phyloP scores from a whole-genome alignment of 2,329 filamentous ascomycete species.

The Trichoderma sp. region DNA sequence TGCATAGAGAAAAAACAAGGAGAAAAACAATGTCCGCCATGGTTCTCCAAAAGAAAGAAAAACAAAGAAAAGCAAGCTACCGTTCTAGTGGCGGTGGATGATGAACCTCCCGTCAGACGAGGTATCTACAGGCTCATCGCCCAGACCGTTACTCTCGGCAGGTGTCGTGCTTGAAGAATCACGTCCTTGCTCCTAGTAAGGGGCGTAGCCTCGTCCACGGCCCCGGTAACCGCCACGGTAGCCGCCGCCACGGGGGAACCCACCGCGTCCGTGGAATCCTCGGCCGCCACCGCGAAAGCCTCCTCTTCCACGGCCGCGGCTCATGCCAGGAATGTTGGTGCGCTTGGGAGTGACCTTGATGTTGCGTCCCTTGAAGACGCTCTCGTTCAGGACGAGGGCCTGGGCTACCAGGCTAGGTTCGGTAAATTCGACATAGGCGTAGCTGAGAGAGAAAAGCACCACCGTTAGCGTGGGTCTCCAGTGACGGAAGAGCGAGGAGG shows the following conservation, averaged over 20 bases:
- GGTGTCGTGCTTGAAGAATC: constrained; percentile 32
- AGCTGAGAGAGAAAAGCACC: constrained; percentile 57
- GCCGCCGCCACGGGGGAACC: constrained; percentile 56
- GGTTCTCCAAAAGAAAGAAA: constrained; percentile 17
- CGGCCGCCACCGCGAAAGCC: constrained; percentile 46
- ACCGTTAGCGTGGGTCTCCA: background rate
- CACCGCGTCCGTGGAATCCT: constrained; percentile 57
- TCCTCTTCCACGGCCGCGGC: constrained; percentile 70
- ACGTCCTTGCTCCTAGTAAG: constrained; percentile 58
- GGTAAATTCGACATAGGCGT: constrained; percentile 98
- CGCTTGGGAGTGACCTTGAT: constrained; percentile 95
- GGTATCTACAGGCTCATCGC: constrained; percentile 9
- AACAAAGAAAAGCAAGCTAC: background rate
- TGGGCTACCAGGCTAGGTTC: constrained; percentile 92
- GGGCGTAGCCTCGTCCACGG: constrained; percentile 64
- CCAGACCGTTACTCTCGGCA: constrained; percentile 31
- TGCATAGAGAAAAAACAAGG: constrained; percentile 7
- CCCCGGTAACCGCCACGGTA: constrained; percentile 70
- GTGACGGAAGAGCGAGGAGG: background rate
- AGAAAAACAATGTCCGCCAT: constrained; percentile 13
- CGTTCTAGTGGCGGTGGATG: constrained; percentile 17
- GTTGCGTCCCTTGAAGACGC: constrained; percentile 89
- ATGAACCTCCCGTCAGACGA: constrained; percentile 20
- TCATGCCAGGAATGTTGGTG: constrained; percentile 95
- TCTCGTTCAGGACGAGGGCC: constrained; percentile 94